Conservation (phyloP, 192 early-diverging fungal species). For the Coemansia sp. region DNA sequence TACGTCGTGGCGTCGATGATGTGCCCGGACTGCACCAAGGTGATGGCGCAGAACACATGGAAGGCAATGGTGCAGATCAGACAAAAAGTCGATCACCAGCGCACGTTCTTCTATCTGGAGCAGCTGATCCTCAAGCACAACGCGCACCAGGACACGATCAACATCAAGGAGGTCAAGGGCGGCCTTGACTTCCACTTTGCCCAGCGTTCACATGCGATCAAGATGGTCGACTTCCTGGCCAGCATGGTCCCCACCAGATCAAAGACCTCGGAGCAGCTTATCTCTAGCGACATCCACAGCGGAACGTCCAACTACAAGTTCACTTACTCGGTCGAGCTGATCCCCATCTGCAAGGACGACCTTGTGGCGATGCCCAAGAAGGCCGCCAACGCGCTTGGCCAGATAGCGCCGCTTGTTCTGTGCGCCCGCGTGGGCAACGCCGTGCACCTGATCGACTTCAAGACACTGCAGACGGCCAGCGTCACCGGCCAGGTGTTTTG, state of each 20-base stretch:
- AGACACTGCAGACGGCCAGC: conserved; percentile 74
- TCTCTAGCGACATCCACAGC: conserved; percentile 92
- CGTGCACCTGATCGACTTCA: conserved; percentile 82
- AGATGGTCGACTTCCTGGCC: conserved; percentile 92
- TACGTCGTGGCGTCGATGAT: conserved; percentile 88
- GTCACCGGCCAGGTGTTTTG: conserved; percentile 75
- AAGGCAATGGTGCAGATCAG: conserved; percentile 96
- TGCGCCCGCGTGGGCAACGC: conserved; percentile 85
- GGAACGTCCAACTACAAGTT: conserved; percentile 94
- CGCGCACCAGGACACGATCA: conserved; percentile 94
- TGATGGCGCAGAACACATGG: conserved; percentile 98
- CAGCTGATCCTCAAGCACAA: conserved; percentile 98
- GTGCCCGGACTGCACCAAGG: conserved; percentile 91
- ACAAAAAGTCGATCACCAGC: conserved; percentile 97
- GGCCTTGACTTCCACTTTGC: conserved; percentile 97
- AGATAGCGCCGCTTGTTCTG: conserved; percentile 80
- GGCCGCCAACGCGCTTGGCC: conserved; percentile 77
- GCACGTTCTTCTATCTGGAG: conserved; percentile 97
- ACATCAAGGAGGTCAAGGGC: conserved; percentile 95
- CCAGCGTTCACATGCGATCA: conserved; percentile 83
- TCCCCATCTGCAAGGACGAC: conserved; percentile 97
- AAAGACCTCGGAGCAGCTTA: conserved; percentile 92
- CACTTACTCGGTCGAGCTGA: conserved; percentile 92
- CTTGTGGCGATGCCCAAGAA: conserved; percentile 82
- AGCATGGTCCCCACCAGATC: conserved; percentile 82